phyloP scores from a whole-genome alignment of 768 basidiomycete species.

The Kondoa subrosea region DNA sequence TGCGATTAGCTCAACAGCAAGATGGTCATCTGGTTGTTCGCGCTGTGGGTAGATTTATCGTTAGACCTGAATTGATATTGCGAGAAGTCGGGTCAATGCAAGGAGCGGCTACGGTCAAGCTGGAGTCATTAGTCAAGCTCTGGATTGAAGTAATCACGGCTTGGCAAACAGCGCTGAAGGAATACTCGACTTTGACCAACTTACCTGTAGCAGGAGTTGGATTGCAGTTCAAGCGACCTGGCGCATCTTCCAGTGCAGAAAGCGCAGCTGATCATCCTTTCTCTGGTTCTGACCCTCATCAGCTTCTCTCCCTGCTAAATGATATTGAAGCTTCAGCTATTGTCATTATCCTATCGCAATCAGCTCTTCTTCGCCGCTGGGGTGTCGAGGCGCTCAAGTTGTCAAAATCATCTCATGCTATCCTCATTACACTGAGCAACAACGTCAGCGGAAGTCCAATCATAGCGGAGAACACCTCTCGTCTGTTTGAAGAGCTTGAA shows the following conservation, averaged over 20 bases:
- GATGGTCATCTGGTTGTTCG: conserved; percentile 46
- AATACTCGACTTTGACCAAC: neutral
- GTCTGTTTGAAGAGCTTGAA: neutral
- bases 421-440: neutral
- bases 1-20: conserved; percentile 51
- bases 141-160: conserved; percentile 50
- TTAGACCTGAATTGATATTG: conserved; percentile 48
- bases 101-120: conserved; percentile 44
- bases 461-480: too few species aligned
- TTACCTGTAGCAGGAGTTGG: neutral
- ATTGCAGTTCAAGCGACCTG: neutral
- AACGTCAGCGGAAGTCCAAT: neutral
- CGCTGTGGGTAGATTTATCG: conserved; percentile 54
- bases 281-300: neutral
- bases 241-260: conserved; percentile 30
- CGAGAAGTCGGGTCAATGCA: conserved; percentile 49
- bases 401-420: neutral
- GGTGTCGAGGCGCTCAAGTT: neutral
- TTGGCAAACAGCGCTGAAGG: neutral
- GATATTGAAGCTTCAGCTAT: conserved; percentile 36
- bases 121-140: conserved; percentile 47
- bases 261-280: conserved; percentile 28
- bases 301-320: neutral
- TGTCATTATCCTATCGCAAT: neutral
- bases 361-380: neutral